Percentiles rank a stretch among this genome's conserved stretches.
Conservation (phyloP, 2,329 filamentous ascomycete genomes). For the Cladosporium sp. region DNA sequence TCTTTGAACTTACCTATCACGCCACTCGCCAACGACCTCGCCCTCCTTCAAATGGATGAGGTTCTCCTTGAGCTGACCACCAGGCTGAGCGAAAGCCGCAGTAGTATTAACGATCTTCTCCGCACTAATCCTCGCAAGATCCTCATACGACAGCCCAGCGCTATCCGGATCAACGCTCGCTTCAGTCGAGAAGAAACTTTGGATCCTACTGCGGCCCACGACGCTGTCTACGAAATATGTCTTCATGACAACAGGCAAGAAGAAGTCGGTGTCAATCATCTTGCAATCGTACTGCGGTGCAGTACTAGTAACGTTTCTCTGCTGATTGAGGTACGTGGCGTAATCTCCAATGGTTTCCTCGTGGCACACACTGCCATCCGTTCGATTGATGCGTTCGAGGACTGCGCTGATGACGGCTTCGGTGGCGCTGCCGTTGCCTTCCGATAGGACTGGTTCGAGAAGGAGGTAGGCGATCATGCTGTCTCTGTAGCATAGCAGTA, state of each 20-base stretch:
- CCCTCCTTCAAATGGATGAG: conserved; percentile 58
- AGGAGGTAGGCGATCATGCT: conserved; percentile 63
- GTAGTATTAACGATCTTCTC: conserved; percentile 60
- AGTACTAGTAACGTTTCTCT: conserved; percentile 54
- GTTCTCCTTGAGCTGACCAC: conserved; percentile 53
- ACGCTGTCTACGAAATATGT: conserved; percentile 57
- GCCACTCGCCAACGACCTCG: conserved; percentile 62
- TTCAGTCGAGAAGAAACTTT: conserved; percentile 42
- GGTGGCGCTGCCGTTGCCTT: conserved; percentile 55
- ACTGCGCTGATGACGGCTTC: conserved; percentile 64
- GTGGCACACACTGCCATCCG: conserved; percentile 62
- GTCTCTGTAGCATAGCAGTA: conserved; percentile 42
- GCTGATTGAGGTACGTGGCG: conserved; percentile 59
- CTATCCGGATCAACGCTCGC: conserved; percentile 55
- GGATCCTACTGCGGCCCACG: conserved; percentile 41
- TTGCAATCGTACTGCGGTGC: conserved; percentile 50
- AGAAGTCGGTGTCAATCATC: conserved; percentile 63
- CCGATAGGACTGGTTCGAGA: conserved; percentile 58
- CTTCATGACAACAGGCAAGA: conserved; percentile 58
- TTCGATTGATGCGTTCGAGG: conserved; percentile 60
- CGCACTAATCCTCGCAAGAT: conserved; percentile 54
- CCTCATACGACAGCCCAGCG: conserved; percentile 52
- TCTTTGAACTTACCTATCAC: conserved; percentile 49
- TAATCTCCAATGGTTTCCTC: conserved; percentile 68
- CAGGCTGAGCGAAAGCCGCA: conserved; percentile 51